Evolutionary conservation across 345 rosid species (phyloP).

Genomic region (Eucalyptus shirleyi): DNA sequence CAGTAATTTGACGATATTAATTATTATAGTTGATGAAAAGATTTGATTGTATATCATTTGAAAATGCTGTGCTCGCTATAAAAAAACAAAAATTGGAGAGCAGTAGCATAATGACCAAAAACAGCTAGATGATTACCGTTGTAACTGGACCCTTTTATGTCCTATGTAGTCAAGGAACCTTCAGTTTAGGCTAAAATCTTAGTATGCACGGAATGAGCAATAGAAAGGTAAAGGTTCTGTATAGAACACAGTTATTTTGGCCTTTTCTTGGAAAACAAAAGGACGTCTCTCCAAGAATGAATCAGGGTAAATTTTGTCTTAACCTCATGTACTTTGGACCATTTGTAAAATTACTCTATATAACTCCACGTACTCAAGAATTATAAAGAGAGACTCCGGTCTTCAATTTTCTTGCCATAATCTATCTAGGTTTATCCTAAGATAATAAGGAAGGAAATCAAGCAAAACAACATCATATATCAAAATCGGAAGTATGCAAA

Average conservation of each 20-base stretch:
- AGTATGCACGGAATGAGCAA: neutral
- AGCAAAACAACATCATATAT: neutral
- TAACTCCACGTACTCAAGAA: neutral
- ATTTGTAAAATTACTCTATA: neutral
- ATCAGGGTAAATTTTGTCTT: neutral
- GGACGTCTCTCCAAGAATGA: neutral
- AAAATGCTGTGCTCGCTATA: neutral
- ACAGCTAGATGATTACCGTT: neutral
- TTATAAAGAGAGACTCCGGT: neutral
- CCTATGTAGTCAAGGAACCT: neutral
- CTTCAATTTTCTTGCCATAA: neutral
- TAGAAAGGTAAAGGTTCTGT: neutral
- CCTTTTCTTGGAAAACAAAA: neutral
- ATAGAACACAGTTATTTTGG: neutral
- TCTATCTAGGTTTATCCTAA: neutral
- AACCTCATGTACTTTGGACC: neutral
- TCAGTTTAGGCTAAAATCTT: neutral
- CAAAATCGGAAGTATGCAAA: neutral
- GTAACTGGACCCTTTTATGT: neutral
- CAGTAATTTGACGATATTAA: neutral
- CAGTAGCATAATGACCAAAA: neutral
- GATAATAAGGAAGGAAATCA: neutral
- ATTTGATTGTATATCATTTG: neutral
- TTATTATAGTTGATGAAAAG: neutral
- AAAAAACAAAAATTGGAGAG: neutral